Evolutionary conservation across 345 rosid species (phyloP).

Genomic region (Arabidopsis arenosa): DNA sequence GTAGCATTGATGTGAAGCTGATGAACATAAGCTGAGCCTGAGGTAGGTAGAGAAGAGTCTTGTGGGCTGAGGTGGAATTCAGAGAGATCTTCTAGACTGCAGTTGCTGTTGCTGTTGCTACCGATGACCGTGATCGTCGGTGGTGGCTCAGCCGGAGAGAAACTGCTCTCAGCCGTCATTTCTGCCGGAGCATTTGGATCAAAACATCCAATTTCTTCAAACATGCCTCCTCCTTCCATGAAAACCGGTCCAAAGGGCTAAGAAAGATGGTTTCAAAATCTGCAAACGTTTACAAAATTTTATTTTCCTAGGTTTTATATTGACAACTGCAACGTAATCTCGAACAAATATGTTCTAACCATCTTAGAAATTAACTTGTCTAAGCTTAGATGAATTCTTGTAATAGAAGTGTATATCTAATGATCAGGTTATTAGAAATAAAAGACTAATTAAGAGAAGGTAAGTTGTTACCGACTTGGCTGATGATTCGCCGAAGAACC

Average conservation of each 20-base stretch:
- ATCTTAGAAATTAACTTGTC: neutral
- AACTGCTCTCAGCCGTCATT: constrained; percentile 37
- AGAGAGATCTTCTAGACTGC: constrained; percentile 52
- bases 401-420: neutral
- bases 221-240: constrained; percentile 44
- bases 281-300: constrained; percentile 9
- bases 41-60: constrained; percentile 36
- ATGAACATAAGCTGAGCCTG: constrained; percentile 46
- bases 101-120: constrained; percentile 47
- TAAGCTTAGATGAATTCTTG: constrained; percentile 10
- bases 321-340: constrained; percentile 12
- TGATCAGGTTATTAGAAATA: neutral
- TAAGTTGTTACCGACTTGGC: constrained; percentile 21
- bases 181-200: constrained; percentile 55
- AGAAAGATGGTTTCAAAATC: constrained; percentile 19
- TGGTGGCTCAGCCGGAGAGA: constrained; percentile 40
- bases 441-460: neutral
- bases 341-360: neutral
- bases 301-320: neutral
- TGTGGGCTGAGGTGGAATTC: constrained; percentile 49
- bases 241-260: constrained; percentile 11
- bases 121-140: constrained; percentile 30
- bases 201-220: constrained; percentile 58
- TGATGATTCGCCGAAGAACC: neutral
- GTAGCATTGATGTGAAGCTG: constrained; percentile 50